Evolutionary conservation across 108 stramenopile genomes (phyloP).

Genomic region (Aurantiochytrium sp.): DNA sequence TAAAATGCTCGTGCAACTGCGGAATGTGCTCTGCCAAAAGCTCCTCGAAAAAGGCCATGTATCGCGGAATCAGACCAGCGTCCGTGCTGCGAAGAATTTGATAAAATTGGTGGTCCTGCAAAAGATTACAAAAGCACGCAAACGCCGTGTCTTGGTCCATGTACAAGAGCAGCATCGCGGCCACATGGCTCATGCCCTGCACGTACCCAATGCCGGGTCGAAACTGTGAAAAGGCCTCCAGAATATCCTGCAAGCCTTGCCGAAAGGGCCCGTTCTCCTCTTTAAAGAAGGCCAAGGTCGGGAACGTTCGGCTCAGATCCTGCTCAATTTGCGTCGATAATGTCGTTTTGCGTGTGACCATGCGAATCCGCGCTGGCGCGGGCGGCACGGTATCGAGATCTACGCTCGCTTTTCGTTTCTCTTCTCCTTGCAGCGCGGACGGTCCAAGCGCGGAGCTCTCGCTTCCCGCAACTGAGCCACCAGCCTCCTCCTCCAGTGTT

Average conservation of each 20-base stretch:
- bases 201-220: conserved; percentile 30
- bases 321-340: not conserved
- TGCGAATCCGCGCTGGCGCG: not conserved
- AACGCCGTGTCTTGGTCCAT: conserved; percentile 1
- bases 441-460: not conserved
- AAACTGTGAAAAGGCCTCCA: not conserved
- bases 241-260: not conserved
- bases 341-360: not conserved
- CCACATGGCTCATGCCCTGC: conserved; percentile 27
- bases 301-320: conserved; percentile 21
- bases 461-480: not conserved
- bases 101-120: conserved; percentile 9
- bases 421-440: not conserved
- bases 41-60: not conserved
- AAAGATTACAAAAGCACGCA: not conserved
- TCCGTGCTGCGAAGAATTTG: not conserved
- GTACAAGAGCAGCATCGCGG: conserved; percentile 20
- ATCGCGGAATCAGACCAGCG: not conserved
- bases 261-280: conserved; percentile 7
- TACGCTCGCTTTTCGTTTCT: not conserved
- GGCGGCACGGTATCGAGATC: not conserved
- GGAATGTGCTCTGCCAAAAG: not conserved
- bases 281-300: not conserved
- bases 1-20: not conserved
- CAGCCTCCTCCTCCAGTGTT: not conserved